Conservation (phyloP, 192 early-diverging fungal genomes). For the Entrophospora sp. region DNA sequence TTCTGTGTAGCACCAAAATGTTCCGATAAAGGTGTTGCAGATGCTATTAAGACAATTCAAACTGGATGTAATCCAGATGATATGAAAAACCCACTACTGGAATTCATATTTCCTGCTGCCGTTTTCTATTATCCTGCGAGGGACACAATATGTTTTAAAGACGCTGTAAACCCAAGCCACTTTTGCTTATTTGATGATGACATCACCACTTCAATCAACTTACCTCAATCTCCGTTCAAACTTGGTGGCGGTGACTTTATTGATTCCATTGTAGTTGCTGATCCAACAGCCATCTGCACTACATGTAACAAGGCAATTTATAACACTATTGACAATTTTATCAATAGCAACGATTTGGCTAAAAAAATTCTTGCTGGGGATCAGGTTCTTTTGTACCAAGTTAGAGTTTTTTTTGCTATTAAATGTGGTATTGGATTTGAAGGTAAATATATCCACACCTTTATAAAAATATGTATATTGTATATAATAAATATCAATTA, state of each 20-base stretch:
- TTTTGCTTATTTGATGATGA: not conserved
- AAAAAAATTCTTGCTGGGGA: not conserved
- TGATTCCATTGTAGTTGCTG: not conserved
- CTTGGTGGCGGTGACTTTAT: not conserved
- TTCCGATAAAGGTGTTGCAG: not conserved
- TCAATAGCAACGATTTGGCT: not conserved
- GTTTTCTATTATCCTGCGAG: not conserved
- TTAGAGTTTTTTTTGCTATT: not conserved
- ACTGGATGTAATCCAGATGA: not conserved
- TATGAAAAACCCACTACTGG: not conserved
- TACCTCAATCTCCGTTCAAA: not conserved
- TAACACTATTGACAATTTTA: not conserved
- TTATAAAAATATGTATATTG: too few species aligned
- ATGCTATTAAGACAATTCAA: not conserved
- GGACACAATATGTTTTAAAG: not conserved
- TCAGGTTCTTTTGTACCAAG: not conserved
- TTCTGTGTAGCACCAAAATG: not conserved
- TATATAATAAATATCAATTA: too few species aligned
- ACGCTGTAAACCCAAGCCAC: fast-evolving
- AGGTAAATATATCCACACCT: too few species aligned
- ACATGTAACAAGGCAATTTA: not conserved
- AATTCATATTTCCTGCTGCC: not conserved
- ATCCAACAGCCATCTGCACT: not conserved
- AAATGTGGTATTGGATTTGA: not conserved
- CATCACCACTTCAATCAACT: not conserved